Evolutionary conservation across 768 basidiomycete species (phyloP).

Genomic region (Leucosporidium yakuticum): DNA sequence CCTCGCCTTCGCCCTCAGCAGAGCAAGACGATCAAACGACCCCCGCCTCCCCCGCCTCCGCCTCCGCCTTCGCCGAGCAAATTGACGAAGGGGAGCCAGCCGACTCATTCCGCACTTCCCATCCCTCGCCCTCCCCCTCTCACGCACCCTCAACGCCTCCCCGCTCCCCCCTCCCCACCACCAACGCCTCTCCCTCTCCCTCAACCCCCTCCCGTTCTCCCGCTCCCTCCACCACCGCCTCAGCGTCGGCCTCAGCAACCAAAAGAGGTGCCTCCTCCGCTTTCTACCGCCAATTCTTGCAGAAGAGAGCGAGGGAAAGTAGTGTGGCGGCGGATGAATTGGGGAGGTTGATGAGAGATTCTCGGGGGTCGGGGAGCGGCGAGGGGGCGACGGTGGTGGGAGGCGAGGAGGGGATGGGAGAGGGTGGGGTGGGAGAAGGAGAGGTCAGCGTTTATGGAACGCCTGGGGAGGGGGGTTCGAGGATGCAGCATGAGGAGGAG

Average conservation of each 20-base stretch:
- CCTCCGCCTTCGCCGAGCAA: too few species aligned
- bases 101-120: neutral
- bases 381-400: neutral
- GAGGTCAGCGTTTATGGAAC: neutral
- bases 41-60: too few species aligned
- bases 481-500: neutral
- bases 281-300: conserved; percentile 28
- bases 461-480: neutral
- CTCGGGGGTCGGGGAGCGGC: too few species aligned
- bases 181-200: neutral
- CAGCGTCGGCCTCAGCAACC: neutral
- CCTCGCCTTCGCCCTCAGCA: neutral
- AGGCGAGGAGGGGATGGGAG: neutral
- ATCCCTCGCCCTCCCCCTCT: neutral
- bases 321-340: conserved; percentile 21
- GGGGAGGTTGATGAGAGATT: conserved; percentile 3
- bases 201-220: neutral
- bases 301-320: neutral
- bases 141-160: neutral
- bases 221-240: neutral
- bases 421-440: neutral
- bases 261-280: neutral
- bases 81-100: neutral
- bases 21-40: too few species aligned
- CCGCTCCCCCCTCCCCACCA: neutral